Conservation (phyloP, 106 monocot genomes). For the Dioscorea alata region DNA sequence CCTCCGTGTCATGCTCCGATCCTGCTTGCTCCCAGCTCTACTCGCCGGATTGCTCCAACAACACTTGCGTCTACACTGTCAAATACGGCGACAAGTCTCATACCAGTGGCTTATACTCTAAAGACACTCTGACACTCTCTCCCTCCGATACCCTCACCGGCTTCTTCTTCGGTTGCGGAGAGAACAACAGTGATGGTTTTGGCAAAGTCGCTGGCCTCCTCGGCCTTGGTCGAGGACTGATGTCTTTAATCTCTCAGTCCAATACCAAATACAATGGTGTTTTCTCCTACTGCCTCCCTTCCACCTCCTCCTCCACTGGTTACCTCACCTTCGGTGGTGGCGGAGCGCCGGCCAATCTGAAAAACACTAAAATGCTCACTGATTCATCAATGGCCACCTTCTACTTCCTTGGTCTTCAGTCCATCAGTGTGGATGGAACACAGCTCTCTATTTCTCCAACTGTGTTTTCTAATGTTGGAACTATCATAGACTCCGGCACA, state of each 20-base stretch:
- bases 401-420: conserved; percentile 34
- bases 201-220: conserved; percentile 22
- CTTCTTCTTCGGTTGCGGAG: conserved; percentile 44
- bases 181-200: conserved; percentile 25
- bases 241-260: conserved; percentile 29
- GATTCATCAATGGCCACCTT: background rate
- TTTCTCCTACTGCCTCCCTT: conserved; percentile 51
- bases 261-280: conserved; percentile 17
- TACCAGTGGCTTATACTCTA: conserved; percentile 3
- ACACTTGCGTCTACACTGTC: conserved; percentile 13
- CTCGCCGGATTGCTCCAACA: background rate
- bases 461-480: conserved; percentile 25
- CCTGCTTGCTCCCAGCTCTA: conserved; percentile 14
- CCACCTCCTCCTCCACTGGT: conserved; percentile 25
- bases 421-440: conserved; percentile 25
- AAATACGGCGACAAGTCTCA: conserved; percentile 20
- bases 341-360: background rate
- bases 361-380: conserved; percentile 29
- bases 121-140: conserved; percentile 18
- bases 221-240: conserved; percentile 28
- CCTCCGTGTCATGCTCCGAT: conserved; percentile 26
- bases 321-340: conserved; percentile 23
- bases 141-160: conserved; percentile 7
- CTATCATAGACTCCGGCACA: conserved; percentile 71
- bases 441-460: conserved; percentile 13